Evolutionary conservation across 169 alveolate genomes (phyloP).

Genomic region (Eimeria falciformis): DNA sequence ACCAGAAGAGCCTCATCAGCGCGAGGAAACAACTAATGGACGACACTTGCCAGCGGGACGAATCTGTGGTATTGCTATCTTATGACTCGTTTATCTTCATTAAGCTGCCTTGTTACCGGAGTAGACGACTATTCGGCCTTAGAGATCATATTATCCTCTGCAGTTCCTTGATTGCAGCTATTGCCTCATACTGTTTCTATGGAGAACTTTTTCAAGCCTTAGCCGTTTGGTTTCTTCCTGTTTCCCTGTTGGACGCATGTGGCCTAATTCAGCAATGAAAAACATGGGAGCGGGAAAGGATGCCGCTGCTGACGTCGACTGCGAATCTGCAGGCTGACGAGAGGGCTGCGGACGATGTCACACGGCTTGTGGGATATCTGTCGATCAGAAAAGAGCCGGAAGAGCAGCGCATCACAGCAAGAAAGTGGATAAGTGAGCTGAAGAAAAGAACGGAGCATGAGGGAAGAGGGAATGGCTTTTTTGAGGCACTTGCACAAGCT

Average conservation of each 20-base stretch:
- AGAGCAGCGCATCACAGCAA: conserved; percentile 45
- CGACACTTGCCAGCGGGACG: neutral
- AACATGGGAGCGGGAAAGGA: too few species aligned
- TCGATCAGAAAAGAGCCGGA: neutral
- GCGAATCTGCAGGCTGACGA: conserved; percentile 40
- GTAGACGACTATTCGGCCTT: too few species aligned
- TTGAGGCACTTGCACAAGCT: conserved; percentile 28
- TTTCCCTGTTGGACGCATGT: too few species aligned
- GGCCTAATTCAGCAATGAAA: too few species aligned
- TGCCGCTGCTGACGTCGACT: neutral
- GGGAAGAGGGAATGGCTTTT: conserved; percentile 27
- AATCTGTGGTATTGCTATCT: conserved; percentile 8
- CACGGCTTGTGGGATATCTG: conserved; percentile 2
- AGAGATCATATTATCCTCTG: too few species aligned
- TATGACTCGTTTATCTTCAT: too few species aligned
- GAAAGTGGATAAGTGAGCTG: conserved; percentile 29
- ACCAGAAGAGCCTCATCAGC: neutral
- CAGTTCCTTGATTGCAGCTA: too few species aligned
- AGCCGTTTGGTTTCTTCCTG: too few species aligned
- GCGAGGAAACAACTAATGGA: neutral
- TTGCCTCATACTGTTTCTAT: too few species aligned
- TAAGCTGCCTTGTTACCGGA: too few species aligned
- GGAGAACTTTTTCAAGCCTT: too few species aligned
- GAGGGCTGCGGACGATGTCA: conserved; percentile 39
- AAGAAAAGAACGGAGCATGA: neutral